Base-by-base conservation (phyloP, 371 early-diverging fungal genomes). In the Catenaria anguillulae region DNA sequence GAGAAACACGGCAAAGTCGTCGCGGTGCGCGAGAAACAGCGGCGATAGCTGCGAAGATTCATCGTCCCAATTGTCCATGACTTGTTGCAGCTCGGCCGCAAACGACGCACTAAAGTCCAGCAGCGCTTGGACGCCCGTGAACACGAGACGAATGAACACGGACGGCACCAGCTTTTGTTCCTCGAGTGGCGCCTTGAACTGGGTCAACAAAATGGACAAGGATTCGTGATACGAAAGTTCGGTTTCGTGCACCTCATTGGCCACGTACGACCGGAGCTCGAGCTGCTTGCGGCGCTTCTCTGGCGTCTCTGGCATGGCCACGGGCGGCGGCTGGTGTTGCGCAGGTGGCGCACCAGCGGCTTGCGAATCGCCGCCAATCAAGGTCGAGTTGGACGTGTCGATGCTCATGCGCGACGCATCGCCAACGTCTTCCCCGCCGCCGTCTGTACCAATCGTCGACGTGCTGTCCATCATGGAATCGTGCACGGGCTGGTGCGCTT, bases 111-210 rank as follows among this genome's bases (percentile, higher is more conserved):
- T 6, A 24, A 36, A 43, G 15, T 23, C 26, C 19, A 21, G 43
- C 60, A 60, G 43, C 35, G 40, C 60, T 4, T 40, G 21, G 29
- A 43, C 21, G n/a, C 43, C 31, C 15, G 10, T 5, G 23, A 60
- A 60, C 23, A 60, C 43, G 34, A 60, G 21, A 10, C 26, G 15
- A 34, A 40, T 42, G n/a, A 40, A 36, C 29, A 60, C 60, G 23
- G 6, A 19, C 31, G 60, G 48, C 21, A 42, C 58, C 26, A 58
- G 36, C 31, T 58, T 50, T 23, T 56, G 56, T 8, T 56, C 23
- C 33, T 23, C 21, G 35, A 56, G 21, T n/a, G 36, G 33, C n/a
- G 17, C 13, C 10, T 23, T 21, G 56, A 56, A 24, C n/a, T 35
- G 21, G 35, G 12, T 26, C 10, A 34, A 23, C 24, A 36, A 8